Evolutionary conservation across 2,329 filamentous ascomycete species (phyloP).

Genomic region (Escovopsis weberi): DNA sequence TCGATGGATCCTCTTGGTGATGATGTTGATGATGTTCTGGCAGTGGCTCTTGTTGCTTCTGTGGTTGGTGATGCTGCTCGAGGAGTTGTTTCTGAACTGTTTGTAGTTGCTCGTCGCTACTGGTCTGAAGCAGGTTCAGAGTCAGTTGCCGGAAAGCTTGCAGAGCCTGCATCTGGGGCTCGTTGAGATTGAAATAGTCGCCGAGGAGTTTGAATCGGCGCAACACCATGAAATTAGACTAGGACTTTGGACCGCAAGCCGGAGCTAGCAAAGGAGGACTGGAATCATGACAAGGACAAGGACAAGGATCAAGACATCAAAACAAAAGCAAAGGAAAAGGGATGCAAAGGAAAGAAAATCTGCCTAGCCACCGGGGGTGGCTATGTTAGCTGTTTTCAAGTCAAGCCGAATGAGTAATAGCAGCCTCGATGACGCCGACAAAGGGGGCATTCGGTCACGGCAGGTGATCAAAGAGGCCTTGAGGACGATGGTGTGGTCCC

Average conservation of each 20-base stretch:
- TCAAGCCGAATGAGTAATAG: constrained; percentile 1
- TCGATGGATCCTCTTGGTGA: background rate
- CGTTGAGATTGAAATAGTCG: background rate
- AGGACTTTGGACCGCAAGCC: no score
- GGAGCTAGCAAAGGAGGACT: no score
- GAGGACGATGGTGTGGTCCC: no score
- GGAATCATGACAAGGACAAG: background rate
- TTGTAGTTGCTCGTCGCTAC: background rate
- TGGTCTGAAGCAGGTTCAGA: background rate
- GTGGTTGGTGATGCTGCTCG: background rate
- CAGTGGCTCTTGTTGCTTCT: background rate
- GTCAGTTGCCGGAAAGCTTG: background rate
- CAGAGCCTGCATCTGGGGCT: background rate
- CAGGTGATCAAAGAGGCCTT: constrained; percentile 5
- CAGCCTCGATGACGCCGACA: background rate
- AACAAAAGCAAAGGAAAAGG: no score
- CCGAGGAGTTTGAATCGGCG: background rate
- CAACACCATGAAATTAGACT: background rate
- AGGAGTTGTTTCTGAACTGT: no score
- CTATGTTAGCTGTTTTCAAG: constrained; percentile 2
- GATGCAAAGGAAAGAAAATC: background rate
- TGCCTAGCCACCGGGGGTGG: background rate
- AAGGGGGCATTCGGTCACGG: constrained; percentile 5
- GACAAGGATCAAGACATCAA: background rate
- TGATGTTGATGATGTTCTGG: no score